phyloP scores from a whole-genome alignment of 2,329 filamentous ascomycete genomes.

The Exophiala phaeomuriformis region DNA sequence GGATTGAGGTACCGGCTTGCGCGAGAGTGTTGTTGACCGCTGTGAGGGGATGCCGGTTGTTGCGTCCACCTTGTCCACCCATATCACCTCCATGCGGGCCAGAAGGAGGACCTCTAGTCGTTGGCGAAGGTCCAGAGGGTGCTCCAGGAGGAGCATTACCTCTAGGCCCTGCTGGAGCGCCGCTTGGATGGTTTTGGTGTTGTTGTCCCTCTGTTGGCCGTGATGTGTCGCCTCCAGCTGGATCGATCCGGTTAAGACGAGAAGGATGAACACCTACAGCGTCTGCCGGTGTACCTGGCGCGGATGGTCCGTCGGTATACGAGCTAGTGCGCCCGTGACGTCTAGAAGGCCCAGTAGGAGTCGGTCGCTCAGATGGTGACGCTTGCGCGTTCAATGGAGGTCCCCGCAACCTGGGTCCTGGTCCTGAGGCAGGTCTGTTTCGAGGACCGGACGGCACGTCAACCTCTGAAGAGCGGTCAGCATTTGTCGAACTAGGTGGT shows the following conservation, averaged over 20 bases:
- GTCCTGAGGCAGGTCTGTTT: constrained; percentile 29
- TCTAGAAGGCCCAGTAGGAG: constrained; percentile 40
- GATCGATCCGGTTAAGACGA: constrained; percentile 40
- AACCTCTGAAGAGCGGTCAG: constrained; percentile 33
- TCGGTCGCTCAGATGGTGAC: constrained; percentile 33
- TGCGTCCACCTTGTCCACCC: constrained; percentile 34
- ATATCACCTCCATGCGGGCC: constrained; percentile 34
- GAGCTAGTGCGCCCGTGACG: constrained; percentile 33
- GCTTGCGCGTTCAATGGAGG: constrained; percentile 19
- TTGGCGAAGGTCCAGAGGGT: constrained; percentile 33
- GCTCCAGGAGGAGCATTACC: constrained; percentile 30
- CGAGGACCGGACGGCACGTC: constrained; percentile 52
- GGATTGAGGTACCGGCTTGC: constrained; percentile 36
- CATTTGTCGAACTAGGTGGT: constrained; percentile 36
- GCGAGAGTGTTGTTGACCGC: constrained; percentile 43
- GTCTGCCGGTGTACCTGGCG: constrained; percentile 33
- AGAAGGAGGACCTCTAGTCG: constrained; percentile 33
- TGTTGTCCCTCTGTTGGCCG: constrained; percentile 23
- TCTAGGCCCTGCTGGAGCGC: constrained; percentile 37
- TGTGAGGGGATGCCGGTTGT: constrained; percentile 39
- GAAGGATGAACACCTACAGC: constrained; percentile 49
- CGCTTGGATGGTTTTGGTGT: constrained; percentile 22
- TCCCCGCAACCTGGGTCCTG: constrained; percentile 15
- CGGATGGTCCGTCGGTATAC: constrained; percentile 30
- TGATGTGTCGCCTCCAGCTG: constrained; percentile 19